A percentile compares a stretch with the other conserved stretches of the same genome.
These are phyloP conservation scores for Colletotrichum caudatum DNA, from an alignment of 2,329 filamentous ascomycete genomes.

Conservation along the genomic window DNA sequence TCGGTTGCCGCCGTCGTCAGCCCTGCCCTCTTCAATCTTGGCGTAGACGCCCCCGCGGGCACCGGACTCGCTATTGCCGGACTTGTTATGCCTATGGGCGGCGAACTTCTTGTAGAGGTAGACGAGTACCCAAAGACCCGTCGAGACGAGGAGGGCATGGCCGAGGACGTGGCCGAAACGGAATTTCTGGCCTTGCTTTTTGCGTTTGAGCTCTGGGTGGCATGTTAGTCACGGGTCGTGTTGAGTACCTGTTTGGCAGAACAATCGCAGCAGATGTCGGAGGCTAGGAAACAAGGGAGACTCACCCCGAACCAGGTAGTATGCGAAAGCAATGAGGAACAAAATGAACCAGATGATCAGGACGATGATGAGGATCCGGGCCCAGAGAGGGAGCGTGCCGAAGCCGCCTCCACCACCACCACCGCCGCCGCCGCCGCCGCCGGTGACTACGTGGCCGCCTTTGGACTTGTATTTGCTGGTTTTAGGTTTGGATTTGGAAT, in stretches of 20 bases:
- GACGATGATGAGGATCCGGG: conserved; percentile 40
- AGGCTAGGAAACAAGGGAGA: neutral
- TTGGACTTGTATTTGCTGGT: conserved; percentile 29
- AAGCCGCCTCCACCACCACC: conserved; percentile 27
- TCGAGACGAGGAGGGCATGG: conserved; percentile 36
- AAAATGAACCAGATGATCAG: conserved; percentile 35
- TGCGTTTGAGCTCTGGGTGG: conserved; percentile 35
- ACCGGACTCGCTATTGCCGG: neutral
- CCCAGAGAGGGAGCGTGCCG: conserved; percentile 34
- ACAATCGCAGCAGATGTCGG: neutral
- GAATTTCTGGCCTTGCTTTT: conserved; percentile 39
- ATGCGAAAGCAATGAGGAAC: conserved; percentile 25
- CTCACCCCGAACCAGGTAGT: conserved; percentile 26
- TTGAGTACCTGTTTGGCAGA: neutral
- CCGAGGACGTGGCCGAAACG: conserved; percentile 35
- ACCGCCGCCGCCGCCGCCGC: conserved; percentile 4
- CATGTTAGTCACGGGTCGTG: neutral
- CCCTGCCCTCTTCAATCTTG: conserved; percentile 41
- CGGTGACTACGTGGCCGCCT: conserved; percentile 19
- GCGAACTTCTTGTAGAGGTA: conserved; percentile 45
- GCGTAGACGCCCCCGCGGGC: conserved; percentile 29
- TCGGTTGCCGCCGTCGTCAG: neutral
- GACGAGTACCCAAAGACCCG: conserved; percentile 44
- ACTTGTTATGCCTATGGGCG: conserved; percentile 10
- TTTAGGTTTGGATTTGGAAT: conserved; percentile 23